Evolutionary conservation across 2,329 filamentous ascomycete genomes (phyloP), one percentile per base, ranked within the genome.

Genomic region (Colletotrichum siamense): DNA sequence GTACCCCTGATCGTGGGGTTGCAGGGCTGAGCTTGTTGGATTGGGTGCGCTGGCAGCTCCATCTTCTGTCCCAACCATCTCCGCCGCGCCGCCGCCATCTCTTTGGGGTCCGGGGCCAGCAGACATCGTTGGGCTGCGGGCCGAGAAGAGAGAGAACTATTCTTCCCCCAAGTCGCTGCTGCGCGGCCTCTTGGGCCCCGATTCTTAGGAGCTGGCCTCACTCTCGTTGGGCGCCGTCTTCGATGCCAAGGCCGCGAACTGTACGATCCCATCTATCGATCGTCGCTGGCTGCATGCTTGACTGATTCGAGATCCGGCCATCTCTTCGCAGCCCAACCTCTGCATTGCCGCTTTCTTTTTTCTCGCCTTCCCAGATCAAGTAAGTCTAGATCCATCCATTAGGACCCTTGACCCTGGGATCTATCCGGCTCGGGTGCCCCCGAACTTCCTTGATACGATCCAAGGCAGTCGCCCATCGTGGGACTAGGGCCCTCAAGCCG

Each of bases 21-120:
- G 69, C 77, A 78, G 77, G 75, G 77, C 77, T 78, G 77, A 77
- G 75, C 77, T 72, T 78, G 77, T 73, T 62, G 72, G 61, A 71
- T 78, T 77, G 75, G 77, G 72, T 78, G 75, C 77, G 76, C 68
- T 78, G 77, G 77, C 75, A 73, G 62, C 63, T 74, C 69, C 67
- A 63, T 63, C 71, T 4, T 71, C 62, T 52, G n/a, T 71, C 72
- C 75, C 66, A 75, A 67, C 75, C 75, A 66, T 71, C 74, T 64
- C 55, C 9, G 8, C 13, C 8, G 28, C 22, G 34, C 16, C 64
- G 28, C 18, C 64, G 26, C 69, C 34, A 34, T 36, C 55, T 7
- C 8, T 16, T 59, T 59, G 24, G 55, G 55, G 55, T 67, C 32
- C 22, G 28, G 16, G 16, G 32, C n/a, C 49, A 57, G 30, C n/a